Conservation (phyloP, 2,329 filamentous ascomycete genomes). For the Fusarium chaquense region DNA sequence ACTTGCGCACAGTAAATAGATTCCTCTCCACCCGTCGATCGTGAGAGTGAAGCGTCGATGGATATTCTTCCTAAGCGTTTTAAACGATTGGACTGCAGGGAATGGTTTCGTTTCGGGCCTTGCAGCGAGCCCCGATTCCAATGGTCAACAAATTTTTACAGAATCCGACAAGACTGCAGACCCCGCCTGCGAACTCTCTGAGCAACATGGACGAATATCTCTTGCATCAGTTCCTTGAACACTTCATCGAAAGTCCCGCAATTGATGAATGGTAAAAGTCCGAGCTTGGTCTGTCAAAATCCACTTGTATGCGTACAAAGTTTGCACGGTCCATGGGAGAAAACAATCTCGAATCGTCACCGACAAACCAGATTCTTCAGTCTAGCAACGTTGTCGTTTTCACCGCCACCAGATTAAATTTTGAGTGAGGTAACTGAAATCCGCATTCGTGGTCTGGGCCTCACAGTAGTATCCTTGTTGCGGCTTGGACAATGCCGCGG, state of each 20-base stretch:
- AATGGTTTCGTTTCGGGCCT: neutral
- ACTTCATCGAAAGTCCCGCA: constrained; percentile 26
- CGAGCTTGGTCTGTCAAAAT: constrained; percentile 19
- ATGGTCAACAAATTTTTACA: constrained; percentile 1
- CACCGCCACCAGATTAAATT: constrained; percentile 43
- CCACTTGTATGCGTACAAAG: constrained; percentile 9
- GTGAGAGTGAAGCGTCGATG: constrained; percentile 19
- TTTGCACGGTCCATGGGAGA: constrained; percentile 9
- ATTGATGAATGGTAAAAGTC: constrained; percentile 6
- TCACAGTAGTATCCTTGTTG: constrained; percentile 19
- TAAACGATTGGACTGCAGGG: constrained; percentile 23
- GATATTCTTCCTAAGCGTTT: constrained; percentile 13
- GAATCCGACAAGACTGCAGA: constrained; percentile 5
- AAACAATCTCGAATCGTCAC: constrained; percentile 23
- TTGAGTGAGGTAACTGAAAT: constrained; percentile 44
- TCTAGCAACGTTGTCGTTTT: constrained; percentile 31
- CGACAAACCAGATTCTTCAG: constrained; percentile 48
- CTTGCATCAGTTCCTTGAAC: constrained; percentile 18
- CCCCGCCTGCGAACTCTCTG: constrained; percentile 1
- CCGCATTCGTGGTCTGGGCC: constrained; percentile 17
- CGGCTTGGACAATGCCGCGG: constrained; percentile 24
- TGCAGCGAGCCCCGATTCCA: neutral
- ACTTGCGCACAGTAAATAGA: constrained; percentile 22
- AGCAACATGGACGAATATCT: constrained; percentile 12
- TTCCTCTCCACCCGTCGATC: constrained; percentile 40